phyloP scores from a whole-genome alignment of 2,329 filamentous ascomycete genomes.

The Fusarium sp. region DNA sequence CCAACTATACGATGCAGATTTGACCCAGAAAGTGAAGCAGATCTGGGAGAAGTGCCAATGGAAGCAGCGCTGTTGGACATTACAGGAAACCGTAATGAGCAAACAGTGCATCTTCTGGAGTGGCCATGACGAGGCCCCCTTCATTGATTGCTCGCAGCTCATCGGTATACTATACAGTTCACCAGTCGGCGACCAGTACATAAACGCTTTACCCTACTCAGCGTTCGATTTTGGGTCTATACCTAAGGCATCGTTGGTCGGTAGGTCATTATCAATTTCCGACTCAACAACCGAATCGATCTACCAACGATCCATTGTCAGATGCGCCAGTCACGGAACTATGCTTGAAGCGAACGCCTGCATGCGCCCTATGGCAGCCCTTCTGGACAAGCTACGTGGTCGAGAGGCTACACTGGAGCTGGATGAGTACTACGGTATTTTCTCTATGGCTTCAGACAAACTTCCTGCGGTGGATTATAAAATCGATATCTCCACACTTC shows the following conservation, averaged over 20 bases:
- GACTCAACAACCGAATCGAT: neutral
- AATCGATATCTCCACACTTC: neutral
- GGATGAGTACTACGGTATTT: neutral
- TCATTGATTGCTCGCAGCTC: neutral
- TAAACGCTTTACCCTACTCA: neutral
- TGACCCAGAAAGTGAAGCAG: neutral
- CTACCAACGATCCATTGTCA: neutral
- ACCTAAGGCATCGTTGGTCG: neutral
- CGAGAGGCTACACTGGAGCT: neutral
- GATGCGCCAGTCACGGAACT: neutral
- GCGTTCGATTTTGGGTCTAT: neutral
- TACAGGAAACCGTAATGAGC: neutral
- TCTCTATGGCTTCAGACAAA: neutral
- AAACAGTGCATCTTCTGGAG: neutral
- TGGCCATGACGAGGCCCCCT: neutral
- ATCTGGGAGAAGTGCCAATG: neutral
- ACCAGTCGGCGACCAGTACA: neutral
- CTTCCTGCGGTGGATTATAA: neutral
- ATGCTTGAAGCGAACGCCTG: neutral
- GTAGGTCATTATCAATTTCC: neutral
- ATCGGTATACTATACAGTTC: neutral
- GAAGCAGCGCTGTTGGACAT: neutral
- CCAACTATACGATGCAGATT: fast-evolving
- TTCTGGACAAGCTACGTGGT: neutral
- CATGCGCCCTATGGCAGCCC: neutral